A percentile compares a stretch with the other conserved stretches of the same genome.
phyloP scores from a whole-genome alignment of 495 filamentous ascomycete genomes.

The Sphaerosporella brunnea region DNA sequence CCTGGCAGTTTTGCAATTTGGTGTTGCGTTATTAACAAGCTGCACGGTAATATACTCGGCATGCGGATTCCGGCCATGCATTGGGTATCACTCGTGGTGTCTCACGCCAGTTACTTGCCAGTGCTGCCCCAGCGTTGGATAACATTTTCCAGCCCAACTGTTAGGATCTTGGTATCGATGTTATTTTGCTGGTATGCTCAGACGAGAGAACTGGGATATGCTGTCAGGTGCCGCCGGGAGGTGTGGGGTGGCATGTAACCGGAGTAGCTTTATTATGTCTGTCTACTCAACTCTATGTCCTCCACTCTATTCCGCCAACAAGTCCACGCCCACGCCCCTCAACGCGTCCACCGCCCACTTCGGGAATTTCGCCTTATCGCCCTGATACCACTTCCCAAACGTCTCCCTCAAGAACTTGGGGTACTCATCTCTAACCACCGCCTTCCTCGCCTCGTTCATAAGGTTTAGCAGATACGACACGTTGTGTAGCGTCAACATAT shows the following conservation, averaged over 20 bases:
- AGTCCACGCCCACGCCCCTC: constrained; percentile 64
- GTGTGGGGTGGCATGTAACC: no score
- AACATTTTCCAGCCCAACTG: not conserved
- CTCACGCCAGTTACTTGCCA: no score
- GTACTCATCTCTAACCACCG: constrained; percentile 68
- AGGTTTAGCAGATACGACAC: constrained; percentile 73
- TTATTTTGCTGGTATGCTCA: no score
- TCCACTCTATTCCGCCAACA: constrained; percentile 32
- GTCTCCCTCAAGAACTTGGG: constrained; percentile 62
- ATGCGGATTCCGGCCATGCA: no score
- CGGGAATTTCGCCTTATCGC: constrained; percentile 50
- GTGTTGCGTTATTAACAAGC: no score
- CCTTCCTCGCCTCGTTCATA: constrained; percentile 54
- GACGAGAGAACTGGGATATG: no score
- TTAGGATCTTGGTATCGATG: no score
- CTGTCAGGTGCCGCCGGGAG: no score
- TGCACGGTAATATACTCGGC: no score
- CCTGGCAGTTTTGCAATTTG: no score
- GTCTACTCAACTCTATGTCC: not conserved
- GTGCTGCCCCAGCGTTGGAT: no score
- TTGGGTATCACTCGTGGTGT: no score
- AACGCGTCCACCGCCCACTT: constrained; percentile 75
- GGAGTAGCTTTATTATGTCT: not conserved
- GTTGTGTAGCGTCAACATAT: constrained; percentile 89
- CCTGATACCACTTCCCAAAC: constrained; percentile 52